Conservation (phyloP, 306 rosid genomes). For the Pyrus communis region DNA sequence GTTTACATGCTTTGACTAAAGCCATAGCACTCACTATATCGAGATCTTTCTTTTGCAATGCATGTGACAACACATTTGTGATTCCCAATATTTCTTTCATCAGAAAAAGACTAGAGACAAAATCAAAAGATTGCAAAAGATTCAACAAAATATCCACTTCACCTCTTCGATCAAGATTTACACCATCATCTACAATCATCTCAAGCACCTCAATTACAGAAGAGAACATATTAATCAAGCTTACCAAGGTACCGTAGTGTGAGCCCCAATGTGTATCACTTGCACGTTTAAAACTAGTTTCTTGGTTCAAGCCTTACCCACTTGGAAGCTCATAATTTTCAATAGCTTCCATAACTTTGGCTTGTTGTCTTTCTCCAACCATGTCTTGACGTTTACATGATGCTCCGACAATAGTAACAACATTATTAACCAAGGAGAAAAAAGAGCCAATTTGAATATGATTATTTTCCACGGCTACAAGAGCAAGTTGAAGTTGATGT, state of each 20-base stretch:
- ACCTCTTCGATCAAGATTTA: not conserved
- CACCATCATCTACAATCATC: not conserved
- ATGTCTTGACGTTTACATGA: not conserved
- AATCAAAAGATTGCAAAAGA: not conserved
- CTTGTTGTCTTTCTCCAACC: not conserved
- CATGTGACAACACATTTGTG: not conserved
- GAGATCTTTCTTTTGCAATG: slow-evolving; percentile 10
- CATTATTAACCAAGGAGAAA: not conserved
- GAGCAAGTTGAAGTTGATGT: no score
- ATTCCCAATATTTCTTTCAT: not conserved
- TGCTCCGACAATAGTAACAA: not conserved
- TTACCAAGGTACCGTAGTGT: not conserved
- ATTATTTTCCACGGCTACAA: not conserved
- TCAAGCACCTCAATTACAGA: not conserved
- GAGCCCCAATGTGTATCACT: not conserved
- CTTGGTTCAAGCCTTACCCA: not conserved
- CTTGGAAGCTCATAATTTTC: not conserved
- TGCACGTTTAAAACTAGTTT: not conserved
- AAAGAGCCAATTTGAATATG: not conserved
- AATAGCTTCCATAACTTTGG: not conserved
- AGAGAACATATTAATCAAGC: not conserved
- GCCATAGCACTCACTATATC: slow-evolving; percentile 8
- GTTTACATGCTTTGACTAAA: not conserved
- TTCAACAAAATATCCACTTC: not conserved
- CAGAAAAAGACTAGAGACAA: not conserved